Evolutionary conservation across 1,284 basidiomycete species (phyloP).

Genomic region (Papiliotrema fonsecae): DNA sequence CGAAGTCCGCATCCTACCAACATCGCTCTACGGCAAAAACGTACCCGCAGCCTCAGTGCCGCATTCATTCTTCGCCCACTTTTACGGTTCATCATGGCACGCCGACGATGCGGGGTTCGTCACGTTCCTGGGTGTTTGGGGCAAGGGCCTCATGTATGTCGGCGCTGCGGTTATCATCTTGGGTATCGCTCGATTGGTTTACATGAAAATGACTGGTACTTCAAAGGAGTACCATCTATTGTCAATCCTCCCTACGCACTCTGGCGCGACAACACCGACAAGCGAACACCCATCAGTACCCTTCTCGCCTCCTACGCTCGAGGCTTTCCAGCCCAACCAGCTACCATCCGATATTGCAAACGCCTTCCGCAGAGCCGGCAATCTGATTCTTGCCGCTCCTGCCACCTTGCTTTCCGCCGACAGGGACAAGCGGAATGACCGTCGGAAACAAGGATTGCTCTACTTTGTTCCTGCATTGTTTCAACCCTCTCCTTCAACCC

Average conservation of each 20-base stretch:
- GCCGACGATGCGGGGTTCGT: constrained; percentile 91
- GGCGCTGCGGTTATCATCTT: constrained; percentile 66
- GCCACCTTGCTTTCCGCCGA: constrained; percentile 28
- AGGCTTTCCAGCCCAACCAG: constrained; percentile 11
- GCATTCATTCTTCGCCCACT: constrained; percentile 90
- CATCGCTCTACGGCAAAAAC: constrained; percentile 94
- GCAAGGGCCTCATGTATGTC: constrained; percentile 77
- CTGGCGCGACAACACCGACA: background rate
- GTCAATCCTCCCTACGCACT: constrained; percentile 17
- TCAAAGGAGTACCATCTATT: constrained; percentile 16
- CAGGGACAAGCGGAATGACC: constrained; percentile 9
- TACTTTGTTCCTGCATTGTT: constrained; percentile 45
- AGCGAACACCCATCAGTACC: constrained; percentile 2
- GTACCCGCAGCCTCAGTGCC: constrained; percentile 76
- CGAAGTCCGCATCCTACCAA: constrained; percentile 84
- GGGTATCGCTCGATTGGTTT: constrained; percentile 61
- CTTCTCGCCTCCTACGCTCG: constrained; percentile 9
- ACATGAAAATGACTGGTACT: constrained; percentile 20
- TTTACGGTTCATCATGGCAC: constrained; percentile 96
- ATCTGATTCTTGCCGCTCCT: constrained; percentile 39
- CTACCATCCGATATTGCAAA: constrained; percentile 21
- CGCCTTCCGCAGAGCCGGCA: constrained; percentile 36
- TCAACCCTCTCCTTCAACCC: constrained; percentile 20
- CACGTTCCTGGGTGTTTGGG: constrained; percentile 79
- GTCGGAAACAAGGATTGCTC: constrained; percentile 30